A percentile compares a stretch with the other conserved stretches of the same genome.
Evolutionary conservation across 2,329 filamentous ascomycete genomes (phyloP).

Genomic region (Daldinia eschscholtzii): DNA sequence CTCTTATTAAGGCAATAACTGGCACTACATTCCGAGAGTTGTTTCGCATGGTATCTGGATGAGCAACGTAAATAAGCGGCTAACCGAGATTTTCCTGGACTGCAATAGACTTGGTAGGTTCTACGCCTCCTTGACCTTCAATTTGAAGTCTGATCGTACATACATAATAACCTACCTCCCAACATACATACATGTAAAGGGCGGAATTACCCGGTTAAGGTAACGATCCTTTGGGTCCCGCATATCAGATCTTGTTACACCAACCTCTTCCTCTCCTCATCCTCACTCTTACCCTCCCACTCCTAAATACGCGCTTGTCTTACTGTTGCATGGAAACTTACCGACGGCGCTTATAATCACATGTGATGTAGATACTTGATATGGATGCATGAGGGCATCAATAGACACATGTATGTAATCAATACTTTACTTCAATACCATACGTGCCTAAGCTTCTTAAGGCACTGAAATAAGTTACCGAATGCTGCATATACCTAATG

Average conservation of each 20-base stretch:
- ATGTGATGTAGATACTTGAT: background rate
- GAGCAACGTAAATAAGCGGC: conserved; percentile 1
- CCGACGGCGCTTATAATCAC: conserved; percentile 2
- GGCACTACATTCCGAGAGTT: background rate
- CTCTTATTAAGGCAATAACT: background rate
- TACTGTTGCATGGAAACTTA: background rate
- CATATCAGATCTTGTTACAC: conserved; percentile 11
- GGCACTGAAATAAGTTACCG: background rate
- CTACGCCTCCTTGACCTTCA: background rate
- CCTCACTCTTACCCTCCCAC: too few species aligned
- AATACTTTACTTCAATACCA: background rate
- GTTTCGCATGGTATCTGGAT: conserved; percentile 1
- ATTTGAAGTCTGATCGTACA: background rate
- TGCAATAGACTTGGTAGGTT: background rate
- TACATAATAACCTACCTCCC: background rate
- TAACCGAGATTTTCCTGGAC: conserved; percentile 9
- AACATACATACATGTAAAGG: background rate
- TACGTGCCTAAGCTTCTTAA: background rate
- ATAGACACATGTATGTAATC: conserved; percentile 2
- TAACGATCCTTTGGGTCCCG: conserved; percentile 9
- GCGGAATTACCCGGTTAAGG: conserved; percentile 5
- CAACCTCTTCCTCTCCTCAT: background rate
- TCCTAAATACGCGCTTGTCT: background rate
- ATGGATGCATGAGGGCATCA: background rate
- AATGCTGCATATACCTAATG: too few species aligned